phyloP scores from a whole-genome alignment of 306 rosid species.

The Trifolium dubium region DNA sequence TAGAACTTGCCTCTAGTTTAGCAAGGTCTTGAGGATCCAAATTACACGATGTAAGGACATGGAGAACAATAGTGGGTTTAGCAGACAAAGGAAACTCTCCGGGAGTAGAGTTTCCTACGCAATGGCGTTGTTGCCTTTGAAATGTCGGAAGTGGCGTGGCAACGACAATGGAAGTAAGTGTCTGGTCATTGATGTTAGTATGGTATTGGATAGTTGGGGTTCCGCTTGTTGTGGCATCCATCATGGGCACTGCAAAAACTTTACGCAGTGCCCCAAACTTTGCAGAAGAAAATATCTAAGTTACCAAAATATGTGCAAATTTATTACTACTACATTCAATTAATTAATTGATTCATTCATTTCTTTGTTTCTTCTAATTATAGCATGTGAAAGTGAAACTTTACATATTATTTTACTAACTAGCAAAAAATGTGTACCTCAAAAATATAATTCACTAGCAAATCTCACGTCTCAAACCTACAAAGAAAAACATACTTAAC shows the following conservation, averaged over 20 bases:
- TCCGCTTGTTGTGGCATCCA: constrained; percentile 95
- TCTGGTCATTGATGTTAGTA: constrained; percentile 79
- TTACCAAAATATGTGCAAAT: constrained; percentile 62
- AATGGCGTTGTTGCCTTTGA: constrained; percentile 81
- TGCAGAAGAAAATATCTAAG: constrained; percentile 57
- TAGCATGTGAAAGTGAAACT: constrained; percentile 43
- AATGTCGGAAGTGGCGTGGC: constrained; percentile 62
- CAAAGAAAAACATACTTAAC: constrained; percentile 68
- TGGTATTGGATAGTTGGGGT: constrained; percentile 82
- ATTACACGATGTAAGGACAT: constrained; percentile 82
- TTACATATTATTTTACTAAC: constrained; percentile 13
- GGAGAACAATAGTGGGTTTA: constrained; percentile 88
- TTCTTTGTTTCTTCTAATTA: constrained; percentile 47
- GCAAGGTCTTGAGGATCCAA: constrained; percentile 96
- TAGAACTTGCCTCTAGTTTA: constrained; percentile 85
- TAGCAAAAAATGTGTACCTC: constrained; percentile 46
- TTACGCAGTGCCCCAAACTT: constrained; percentile 84
- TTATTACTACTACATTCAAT: constrained; percentile 54
- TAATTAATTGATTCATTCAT: constrained; percentile 32
- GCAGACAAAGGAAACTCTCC: constrained; percentile 98
- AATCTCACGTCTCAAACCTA: constrained; percentile 92
- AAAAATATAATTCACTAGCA: constrained; percentile 61
- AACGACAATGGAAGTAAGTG: constrained; percentile 72
- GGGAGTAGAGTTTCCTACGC: constrained; percentile 78
- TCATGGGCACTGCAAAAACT: constrained; percentile 90